Conservation (phyloP, 345 rosid species). For the Eucalyptus cloeziana region DNA sequence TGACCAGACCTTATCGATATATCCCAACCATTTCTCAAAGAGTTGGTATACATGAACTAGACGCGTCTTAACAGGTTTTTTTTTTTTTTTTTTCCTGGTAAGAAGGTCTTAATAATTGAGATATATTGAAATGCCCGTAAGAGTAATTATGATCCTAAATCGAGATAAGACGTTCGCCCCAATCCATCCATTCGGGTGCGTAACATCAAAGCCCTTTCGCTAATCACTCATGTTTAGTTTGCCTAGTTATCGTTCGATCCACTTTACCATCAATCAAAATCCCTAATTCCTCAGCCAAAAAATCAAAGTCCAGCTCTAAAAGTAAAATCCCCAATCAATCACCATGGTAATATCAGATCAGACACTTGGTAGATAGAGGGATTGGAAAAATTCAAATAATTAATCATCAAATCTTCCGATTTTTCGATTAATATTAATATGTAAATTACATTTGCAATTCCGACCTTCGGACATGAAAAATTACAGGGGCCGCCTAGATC, state of each 20-base stretch:
- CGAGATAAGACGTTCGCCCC: neutral
- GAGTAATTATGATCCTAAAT: too few relatives aligned
- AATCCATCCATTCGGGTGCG: neutral
- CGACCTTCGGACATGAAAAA: neutral
- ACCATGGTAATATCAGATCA: neutral
- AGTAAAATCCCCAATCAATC: neutral
- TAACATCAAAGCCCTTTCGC: neutral
- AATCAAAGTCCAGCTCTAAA: neutral
- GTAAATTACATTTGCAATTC: neutral
- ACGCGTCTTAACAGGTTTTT: too few relatives aligned
- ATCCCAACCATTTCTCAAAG: too few relatives aligned
- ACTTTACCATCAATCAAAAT: neutral
- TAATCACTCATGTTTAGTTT: neutral
- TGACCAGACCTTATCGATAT: too few relatives aligned
- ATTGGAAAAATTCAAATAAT: neutral
- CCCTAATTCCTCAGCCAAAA: neutral
- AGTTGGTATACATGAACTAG: neutral
- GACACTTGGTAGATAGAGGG: neutral
- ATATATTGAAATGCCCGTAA: neutral
- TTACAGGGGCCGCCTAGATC: neutral
- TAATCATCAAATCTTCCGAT: neutral
- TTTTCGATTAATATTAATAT: neutral
- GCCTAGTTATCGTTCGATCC: neutral
- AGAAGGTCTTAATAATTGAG: accelerated
- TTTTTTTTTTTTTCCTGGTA: accelerated